phyloP scores from a whole-genome alignment of 257 asterid species.

The Scutellaria barbata region DNA sequence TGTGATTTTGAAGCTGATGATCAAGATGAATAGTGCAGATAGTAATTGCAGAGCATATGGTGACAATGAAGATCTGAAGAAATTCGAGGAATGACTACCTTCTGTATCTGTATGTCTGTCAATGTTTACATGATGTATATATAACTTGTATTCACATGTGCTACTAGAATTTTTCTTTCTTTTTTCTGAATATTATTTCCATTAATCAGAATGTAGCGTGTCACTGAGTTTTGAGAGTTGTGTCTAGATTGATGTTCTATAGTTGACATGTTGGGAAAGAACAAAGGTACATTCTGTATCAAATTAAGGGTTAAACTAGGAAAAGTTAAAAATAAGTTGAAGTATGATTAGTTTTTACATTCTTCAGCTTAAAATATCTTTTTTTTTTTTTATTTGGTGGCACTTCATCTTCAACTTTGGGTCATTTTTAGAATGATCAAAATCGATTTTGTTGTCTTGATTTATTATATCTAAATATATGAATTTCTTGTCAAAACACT shows the following conservation, averaged over 20 bases:
- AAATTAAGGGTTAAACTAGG: too few species aligned
- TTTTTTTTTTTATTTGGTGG: too few species aligned
- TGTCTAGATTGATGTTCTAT: not conserved
- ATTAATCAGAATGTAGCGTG: not conserved
- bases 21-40: not conserved
- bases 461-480: too few species aligned
- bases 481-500: too few species aligned
- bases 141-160: not conserved
- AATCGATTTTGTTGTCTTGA: too few species aligned
- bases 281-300: too few species aligned
- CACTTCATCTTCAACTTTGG: too few species aligned
- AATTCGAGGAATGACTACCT: slow-evolving; percentile 14
- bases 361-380: too few species aligned
- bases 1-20: slow-evolving; percentile 1
- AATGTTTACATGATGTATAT: slow-evolving; percentile 24
- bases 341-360: too few species aligned
- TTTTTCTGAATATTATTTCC: not conserved
- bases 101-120: not conserved
- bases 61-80: slow-evolving; percentile 28
- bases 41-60: not conserved
- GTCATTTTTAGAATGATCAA: too few species aligned
- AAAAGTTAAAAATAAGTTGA: too few species aligned
- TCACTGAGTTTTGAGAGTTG: slow-evolving; percentile 4
- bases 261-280: too few species aligned
- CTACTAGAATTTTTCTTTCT: not conserved